Conservation (phyloP, 2,329 filamentous ascomycete species). For the Beauveria caledonica region DNA sequence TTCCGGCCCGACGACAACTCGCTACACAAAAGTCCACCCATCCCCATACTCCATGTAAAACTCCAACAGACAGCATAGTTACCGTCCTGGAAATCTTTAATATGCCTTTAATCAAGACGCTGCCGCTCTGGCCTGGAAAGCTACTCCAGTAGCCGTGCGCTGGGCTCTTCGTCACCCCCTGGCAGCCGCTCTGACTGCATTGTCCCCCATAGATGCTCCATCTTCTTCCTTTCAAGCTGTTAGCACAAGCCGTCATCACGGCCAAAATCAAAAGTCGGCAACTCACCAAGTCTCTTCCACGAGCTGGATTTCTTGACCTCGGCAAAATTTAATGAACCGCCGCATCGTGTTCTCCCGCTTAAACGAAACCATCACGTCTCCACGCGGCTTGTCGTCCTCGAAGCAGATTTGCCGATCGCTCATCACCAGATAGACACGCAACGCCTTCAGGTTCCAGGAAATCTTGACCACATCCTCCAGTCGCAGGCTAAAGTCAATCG, state of each 20-base stretch:
- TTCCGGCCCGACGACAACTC: no score
- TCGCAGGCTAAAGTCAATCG: constrained; percentile 42
- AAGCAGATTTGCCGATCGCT: constrained; percentile 20
- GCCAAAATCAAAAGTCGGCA: no score
- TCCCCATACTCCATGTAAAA: no score
- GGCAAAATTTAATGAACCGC: constrained; percentile 41
- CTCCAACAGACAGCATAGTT: no score
- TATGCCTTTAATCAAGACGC: neutral
- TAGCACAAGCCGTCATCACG: constrained; percentile 2
- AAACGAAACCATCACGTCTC: constrained; percentile 43
- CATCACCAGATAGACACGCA: constrained; percentile 35
- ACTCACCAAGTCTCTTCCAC: constrained; percentile 34
- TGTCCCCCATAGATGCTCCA: constrained; percentile 27
- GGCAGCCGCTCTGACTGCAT: constrained; percentile 28
- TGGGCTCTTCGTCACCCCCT: constrained; percentile 20
- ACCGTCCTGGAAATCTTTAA: no score
- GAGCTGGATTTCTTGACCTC: constrained; percentile 34
- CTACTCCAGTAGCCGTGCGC: constrained; percentile 19
- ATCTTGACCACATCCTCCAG: constrained; percentile 39
- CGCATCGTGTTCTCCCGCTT: constrained; percentile 44
- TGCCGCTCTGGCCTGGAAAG: constrained; percentile 13
- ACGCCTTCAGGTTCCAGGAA: constrained; percentile 33
- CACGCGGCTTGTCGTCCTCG: constrained; percentile 28
- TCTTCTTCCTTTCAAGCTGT: constrained; percentile 26
- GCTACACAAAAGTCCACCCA: neutral